Conservation (phyloP, 1,284 basidiomycete genomes). For the Ceratobasidium sp. region DNA sequence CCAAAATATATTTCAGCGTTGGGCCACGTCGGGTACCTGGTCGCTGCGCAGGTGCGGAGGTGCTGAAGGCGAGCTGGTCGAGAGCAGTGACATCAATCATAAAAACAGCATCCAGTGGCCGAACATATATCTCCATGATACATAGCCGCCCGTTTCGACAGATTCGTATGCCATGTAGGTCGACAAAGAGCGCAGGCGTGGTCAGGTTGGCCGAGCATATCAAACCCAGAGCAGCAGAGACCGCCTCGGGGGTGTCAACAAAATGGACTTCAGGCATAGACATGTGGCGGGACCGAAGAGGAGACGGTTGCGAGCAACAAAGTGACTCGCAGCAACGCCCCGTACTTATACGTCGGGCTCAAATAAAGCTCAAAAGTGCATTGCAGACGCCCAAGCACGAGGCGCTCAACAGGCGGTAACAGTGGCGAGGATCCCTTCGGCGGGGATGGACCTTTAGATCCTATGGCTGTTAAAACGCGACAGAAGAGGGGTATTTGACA, state of each 20-base stretch:
- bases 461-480: neutral
- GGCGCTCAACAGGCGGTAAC: constrained; percentile 8
- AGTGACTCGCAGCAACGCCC: neutral
- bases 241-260: constrained; percentile 27
- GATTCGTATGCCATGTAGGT: constrained; percentile 34
- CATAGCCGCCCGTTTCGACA: constrained; percentile 38
- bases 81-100: constrained; percentile 29
- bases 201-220: constrained; percentile 25
- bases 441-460: constrained; percentile 32
- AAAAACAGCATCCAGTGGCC: constrained; percentile 9
- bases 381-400: constrained; percentile 39
- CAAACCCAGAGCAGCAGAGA: constrained; percentile 23
- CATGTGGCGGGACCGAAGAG: neutral
- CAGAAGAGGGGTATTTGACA: constrained; percentile 32
- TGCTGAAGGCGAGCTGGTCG: constrained; percentile 27
- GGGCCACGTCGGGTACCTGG: constrained; percentile 26
- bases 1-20: constrained; percentile 35
- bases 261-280: constrained; percentile 22
- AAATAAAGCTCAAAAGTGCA: neutral
- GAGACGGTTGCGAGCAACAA: neutral
- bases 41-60: constrained; percentile 11
- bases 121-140: constrained; percentile 25
- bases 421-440: constrained; percentile 4
- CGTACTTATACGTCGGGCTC: constrained; percentile 10
- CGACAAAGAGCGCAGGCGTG: constrained; percentile 16